A percentile compares a stretch with the other conserved stretches of the same genome.
Conservation (phyloP, 208 protist species). For the Phytomonas francai region DNA sequence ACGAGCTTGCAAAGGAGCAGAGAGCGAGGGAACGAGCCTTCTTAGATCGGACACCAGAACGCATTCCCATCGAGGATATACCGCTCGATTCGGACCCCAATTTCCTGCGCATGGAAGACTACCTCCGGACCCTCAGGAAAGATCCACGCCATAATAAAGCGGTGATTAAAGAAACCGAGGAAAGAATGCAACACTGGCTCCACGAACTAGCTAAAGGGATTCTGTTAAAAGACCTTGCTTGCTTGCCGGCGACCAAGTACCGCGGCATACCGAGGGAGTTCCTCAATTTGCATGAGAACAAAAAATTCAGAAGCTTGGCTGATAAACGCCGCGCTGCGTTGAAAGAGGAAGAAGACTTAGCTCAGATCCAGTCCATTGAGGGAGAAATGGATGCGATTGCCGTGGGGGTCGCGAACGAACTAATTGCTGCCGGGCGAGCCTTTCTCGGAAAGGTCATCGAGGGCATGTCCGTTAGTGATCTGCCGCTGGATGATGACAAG, state of each 20-base stretch:
- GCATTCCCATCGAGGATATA: slow-evolving; percentile 52
- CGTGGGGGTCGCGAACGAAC: slow-evolving; percentile 53
- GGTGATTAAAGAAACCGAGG: slow-evolving; percentile 49
- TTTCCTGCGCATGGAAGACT: slow-evolving; percentile 50
- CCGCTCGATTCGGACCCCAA: slow-evolving; percentile 42
- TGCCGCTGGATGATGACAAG: slow-evolving; percentile 71
- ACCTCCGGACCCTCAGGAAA: slow-evolving; percentile 61
- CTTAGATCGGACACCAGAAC: slow-evolving; percentile 63
- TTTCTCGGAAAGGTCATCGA: slow-evolving; percentile 75
- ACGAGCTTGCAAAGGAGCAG: slow-evolving; percentile 49
- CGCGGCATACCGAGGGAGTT: slow-evolving; percentile 60
- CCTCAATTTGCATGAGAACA: slow-evolving; percentile 60
- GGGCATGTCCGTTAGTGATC: slow-evolving; percentile 57
- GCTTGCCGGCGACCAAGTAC: slow-evolving; percentile 41
- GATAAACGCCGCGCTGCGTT: slow-evolving; percentile 32
- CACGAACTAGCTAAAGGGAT: slow-evolving; percentile 54
- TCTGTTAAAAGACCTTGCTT: slow-evolving; percentile 48
- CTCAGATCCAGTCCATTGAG: slow-evolving; percentile 18
- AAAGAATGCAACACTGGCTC: slow-evolving; percentile 70
- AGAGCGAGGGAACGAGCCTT: slow-evolving; percentile 43
- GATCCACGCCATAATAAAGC: slow-evolving; percentile 45
- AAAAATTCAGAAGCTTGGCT: slow-evolving; percentile 51
- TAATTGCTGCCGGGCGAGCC: slow-evolving; percentile 49
- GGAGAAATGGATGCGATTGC: slow-evolving; percentile 61
- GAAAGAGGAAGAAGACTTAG: slow-evolving; percentile 8